These are phyloP conservation scores for Picea sitchensis DNA, from an alignment of 75 land plant species.

Conservation along the genomic window DNA sequence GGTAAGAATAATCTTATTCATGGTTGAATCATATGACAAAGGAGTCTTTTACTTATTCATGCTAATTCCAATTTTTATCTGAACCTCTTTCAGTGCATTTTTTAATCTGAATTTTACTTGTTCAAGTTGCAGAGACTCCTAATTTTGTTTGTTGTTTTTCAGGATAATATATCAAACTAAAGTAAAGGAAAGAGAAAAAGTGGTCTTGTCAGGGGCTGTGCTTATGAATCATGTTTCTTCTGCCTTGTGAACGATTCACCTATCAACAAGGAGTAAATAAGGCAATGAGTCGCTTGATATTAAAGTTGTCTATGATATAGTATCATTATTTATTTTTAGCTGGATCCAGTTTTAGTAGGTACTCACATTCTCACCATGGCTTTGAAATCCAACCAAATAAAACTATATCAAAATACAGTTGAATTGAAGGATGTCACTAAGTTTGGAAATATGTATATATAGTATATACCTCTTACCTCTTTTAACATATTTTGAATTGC, in stretches of 20 bases:
- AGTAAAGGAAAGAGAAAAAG: constrained; percentile 67
- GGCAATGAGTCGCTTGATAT: too few species aligned
- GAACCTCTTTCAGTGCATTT: neutral
- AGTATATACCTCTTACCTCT: too few species aligned
- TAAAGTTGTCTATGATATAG: too few species aligned
- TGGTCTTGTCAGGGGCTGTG: constrained; percentile 73
- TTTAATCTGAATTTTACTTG: neutral
- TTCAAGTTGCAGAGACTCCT: neutral
- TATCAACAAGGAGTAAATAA: too few species aligned
- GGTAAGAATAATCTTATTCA: constrained; percentile 19
- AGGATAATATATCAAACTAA: constrained; percentile 63
- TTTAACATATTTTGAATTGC: too few species aligned
- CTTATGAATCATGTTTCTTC: constrained; percentile 30
- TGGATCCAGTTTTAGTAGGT: too few species aligned
- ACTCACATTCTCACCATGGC: too few species aligned
- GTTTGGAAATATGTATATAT: too few species aligned
- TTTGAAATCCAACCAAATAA: too few species aligned
- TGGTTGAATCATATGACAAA: neutral
- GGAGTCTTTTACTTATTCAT: neutral
- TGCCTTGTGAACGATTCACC: constrained; percentile 15
- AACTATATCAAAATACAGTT: too few species aligned
- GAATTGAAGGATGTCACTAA: too few species aligned
- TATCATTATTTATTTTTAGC: too few species aligned
- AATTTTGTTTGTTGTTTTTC: neutral
- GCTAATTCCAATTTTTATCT: neutral